Evolutionary conservation across 2,329 filamentous ascomycete species (phyloP).

Genomic region (Trichoderma guizhouense): DNA sequence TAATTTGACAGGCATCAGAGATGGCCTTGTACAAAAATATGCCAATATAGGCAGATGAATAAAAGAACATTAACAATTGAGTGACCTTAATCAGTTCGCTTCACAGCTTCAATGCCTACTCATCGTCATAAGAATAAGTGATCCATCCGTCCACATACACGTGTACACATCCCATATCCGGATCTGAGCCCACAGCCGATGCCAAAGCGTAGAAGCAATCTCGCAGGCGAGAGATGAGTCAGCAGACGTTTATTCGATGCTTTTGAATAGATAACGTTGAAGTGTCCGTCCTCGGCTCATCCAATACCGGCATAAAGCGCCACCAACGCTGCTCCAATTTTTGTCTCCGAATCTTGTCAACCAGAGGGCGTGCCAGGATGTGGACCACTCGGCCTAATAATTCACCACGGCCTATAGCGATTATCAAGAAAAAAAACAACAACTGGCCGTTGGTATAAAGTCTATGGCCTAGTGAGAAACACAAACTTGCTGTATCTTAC

Average conservation of each 20-base stretch:
- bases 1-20: neutral
- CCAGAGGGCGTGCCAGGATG: neutral
- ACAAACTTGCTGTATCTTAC: neutral
- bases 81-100: neutral
- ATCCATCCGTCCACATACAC: neutral
- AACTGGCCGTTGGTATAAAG: neutral
- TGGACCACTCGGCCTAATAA: neutral
- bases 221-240: no score
- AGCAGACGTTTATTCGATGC: no score
- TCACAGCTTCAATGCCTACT: neutral
- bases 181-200: neutral
- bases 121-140: neutral
- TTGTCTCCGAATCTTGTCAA: conserved; percentile 2
- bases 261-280: no score
- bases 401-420: neutral
- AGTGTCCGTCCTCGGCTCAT: neutral
- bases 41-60: neutral
- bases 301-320: neutral
- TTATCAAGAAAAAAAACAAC: neutral
- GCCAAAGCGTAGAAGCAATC: neutral
- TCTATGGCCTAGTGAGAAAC: neutral
- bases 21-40: neutral
- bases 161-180: neutral
- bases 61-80: neutral
- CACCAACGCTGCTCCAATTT: neutral